These are phyloP conservation scores for Nyssa sinensis DNA, from an alignment of 148 eudicot genomes.

Conservation along the genomic window DNA sequence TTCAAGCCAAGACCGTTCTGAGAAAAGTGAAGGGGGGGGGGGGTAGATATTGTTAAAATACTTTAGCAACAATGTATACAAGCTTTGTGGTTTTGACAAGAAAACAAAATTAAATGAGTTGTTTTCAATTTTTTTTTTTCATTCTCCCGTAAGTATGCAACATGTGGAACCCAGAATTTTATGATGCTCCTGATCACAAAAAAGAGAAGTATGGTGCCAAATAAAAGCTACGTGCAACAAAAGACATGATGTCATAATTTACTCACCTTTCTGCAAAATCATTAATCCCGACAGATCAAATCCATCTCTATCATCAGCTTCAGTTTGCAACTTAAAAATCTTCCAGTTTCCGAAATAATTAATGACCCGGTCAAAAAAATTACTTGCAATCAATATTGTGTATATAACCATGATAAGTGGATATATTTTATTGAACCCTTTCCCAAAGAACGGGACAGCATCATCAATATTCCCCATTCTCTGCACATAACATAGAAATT, in stretches of 20 bases:
- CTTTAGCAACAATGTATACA: background rate
- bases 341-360: slow-evolving; percentile 90
- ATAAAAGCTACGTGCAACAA: background rate
- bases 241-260: background rate
- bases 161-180: background rate
- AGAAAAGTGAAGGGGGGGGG: background rate
- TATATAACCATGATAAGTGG: slow-evolving; percentile 95
- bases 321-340: slow-evolving; percentile 59
- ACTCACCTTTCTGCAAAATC: slow-evolving; percentile 81
- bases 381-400: slow-evolving; percentile 87
- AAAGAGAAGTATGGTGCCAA: background rate
- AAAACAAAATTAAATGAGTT: background rate
- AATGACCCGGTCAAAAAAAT: slow-evolving; percentile 77
- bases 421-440: slow-evolving; percentile 82
- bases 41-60: background rate
- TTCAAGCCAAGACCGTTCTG: slow-evolving; percentile 90
- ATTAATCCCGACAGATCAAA: slow-evolving; percentile 90
- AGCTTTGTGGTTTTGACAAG: background rate
- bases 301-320: slow-evolving; percentile 78
- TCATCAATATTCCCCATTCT: slow-evolving; percentile 96
- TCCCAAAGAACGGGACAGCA: slow-evolving; percentile 95
- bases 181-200: background rate
- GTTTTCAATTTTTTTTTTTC: background rate
- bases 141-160: background rate
- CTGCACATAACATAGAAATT: slow-evolving; percentile 37